Base-by-base conservation (phyloP, 805 yeast genomes). In the Sugiyamaella boreocaroliniensis region DNA sequence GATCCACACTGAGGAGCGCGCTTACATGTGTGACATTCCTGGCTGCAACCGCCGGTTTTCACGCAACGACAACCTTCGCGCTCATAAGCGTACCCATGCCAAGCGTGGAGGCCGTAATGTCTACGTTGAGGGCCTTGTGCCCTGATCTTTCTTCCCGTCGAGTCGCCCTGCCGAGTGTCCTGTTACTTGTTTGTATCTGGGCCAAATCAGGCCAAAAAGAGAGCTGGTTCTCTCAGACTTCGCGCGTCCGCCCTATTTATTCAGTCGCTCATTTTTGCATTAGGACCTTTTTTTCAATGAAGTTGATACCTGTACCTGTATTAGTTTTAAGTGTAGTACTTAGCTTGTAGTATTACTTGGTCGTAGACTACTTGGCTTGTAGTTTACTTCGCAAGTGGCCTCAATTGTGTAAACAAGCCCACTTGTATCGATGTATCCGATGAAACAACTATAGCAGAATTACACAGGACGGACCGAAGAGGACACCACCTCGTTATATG, bases 1-100 rank as follows among this genome's bases (percentile, higher is more conserved):
- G 58, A 75, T 89, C 1, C 97, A 89, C 67, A 80, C 89, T 4
- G 79, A 81, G 57, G 92, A 86, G 57, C 76, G 95, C 54, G 96
- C 96, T 0, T 89, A 78, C 63, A 67, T 66, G 40, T 86, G 97
- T 67, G 69, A 72, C 5, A 72, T 71, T 14, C 65, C 69, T 5
- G 75, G 69, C 14, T 88, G 96, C 69, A 75, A 72, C 1, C 82
- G 83, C 56, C 66, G 80, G 37, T 88, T 88, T 64, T 76, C 82
- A 40, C 75, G 96, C 58, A 83, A 83, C 53, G 90, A 89, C 58
- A 95, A 89, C 69, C 73, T 89, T 50, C 76, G 82, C 50, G 88
- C 93, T 14, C 97, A 89, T 65, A 63, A 75, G 53, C 72, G 87
- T 61, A 85, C 90, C 16, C 96, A 88, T 58, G 65, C 68, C 56